Conservation (phyloP, 176 grass and related monocot species). For the Zizania latifolia region DNA sequence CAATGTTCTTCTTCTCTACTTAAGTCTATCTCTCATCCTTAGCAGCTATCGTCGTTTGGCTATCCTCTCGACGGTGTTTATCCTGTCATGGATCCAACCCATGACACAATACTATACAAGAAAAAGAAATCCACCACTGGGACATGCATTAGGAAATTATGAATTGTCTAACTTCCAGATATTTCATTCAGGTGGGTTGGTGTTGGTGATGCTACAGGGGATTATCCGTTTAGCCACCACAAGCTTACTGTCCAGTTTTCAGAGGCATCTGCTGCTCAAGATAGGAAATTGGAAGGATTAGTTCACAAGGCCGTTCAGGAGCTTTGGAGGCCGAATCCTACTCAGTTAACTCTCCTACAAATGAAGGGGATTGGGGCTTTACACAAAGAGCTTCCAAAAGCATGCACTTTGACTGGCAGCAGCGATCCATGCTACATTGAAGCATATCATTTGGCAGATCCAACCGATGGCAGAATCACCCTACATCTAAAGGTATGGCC, state of each 20-base stretch:
- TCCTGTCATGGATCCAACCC: too few species aligned
- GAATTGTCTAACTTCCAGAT: slow-evolving; percentile 12
- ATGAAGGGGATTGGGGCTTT: slow-evolving; percentile 65
- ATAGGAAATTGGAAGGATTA: slow-evolving; percentile 96
- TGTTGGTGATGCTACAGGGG: slow-evolving; percentile 83
- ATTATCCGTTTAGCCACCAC: slow-evolving; percentile 99
- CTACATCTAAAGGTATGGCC: slow-evolving; percentile 72
- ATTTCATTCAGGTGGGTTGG: slow-evolving; percentile 89
- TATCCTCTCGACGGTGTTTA: too few species aligned
- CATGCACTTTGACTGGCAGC: slow-evolving; percentile 60
- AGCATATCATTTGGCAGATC: slow-evolving; percentile 91
- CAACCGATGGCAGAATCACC: slow-evolving; percentile 86
- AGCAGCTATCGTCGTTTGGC: too few species aligned
- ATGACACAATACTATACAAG: background rate
- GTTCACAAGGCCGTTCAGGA: slow-evolving; percentile 95
- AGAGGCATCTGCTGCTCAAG: slow-evolving; percentile 78
- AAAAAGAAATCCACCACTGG: background rate
- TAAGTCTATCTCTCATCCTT: too few species aligned
- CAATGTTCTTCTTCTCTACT: too few species aligned
- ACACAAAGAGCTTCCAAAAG: slow-evolving; percentile 87
- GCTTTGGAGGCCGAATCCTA: slow-evolving; percentile 81
- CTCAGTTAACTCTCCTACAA: slow-evolving; percentile 70
- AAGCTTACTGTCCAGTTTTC: slow-evolving; percentile 96
- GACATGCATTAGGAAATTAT: slow-evolving; percentile 4
- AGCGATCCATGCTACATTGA: slow-evolving; percentile 93